These are phyloP conservation scores for Dichotomopilus funicola DNA, from an alignment of 2,329 filamentous ascomycete species.

Conservation along the genomic window DNA sequence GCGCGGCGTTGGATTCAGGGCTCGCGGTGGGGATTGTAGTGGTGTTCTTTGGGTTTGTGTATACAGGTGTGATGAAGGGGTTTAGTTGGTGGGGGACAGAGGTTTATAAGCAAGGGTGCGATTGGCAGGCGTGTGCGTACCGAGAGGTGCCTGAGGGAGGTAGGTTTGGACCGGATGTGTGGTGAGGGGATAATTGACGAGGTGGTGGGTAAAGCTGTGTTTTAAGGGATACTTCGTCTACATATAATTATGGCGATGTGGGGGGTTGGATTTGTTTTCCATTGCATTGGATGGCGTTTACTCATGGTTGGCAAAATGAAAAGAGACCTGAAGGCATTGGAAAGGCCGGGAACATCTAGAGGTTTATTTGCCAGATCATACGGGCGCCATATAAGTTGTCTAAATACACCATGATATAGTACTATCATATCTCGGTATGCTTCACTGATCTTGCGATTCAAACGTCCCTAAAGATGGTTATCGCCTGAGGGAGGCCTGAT, in stretches of 20 bases:
- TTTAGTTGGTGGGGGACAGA: slow-evolving; percentile 89
- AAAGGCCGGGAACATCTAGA: no score
- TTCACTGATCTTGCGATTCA: no score
- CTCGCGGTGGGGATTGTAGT: slow-evolving; percentile 76
- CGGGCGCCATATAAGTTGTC: no score
- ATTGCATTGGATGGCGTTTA: neutral
- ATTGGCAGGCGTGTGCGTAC: slow-evolving; percentile 76
- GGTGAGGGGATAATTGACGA: slow-evolving; percentile 34
- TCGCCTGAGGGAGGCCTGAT: no score
- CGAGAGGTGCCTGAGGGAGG: slow-evolving; percentile 55
- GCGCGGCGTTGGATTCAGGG: slow-evolving; percentile 74
- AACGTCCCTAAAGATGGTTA: no score
- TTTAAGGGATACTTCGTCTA: neutral
- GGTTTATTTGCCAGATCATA: no score
- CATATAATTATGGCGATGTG: neutral
- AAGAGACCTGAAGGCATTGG: no score
- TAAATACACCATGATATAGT: neutral
- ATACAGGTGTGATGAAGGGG: slow-evolving; percentile 64
- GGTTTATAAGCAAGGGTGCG: slow-evolving; percentile 75
- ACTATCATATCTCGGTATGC: no score
- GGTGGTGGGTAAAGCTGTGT: neutral
- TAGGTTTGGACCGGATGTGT: slow-evolving; percentile 58
- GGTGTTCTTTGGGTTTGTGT: slow-evolving; percentile 82
- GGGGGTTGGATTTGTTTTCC: neutral
- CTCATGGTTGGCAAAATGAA: no score